Conservation (phyloP, 148 eudicot species). For the Rheum nobile region DNA sequence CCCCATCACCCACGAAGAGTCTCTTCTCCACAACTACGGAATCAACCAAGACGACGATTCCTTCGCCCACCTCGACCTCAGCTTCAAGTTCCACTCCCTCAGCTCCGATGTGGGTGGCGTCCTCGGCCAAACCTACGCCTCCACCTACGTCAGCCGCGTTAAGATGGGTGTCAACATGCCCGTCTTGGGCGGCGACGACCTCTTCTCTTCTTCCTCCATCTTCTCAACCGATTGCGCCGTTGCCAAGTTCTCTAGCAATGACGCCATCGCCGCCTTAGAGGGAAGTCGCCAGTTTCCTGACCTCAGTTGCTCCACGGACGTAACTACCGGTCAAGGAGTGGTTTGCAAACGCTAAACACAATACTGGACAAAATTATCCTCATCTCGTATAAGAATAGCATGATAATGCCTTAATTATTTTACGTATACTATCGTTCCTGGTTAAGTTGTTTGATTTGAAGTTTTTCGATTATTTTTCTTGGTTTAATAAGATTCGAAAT, state of each 20-base stretch:
- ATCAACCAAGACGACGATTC: too few species aligned
- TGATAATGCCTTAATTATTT: background rate
- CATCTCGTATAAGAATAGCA: too few species aligned
- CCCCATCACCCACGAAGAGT: background rate
- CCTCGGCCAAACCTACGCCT: constrained; percentile 3
- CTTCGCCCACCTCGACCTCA: too few species aligned
- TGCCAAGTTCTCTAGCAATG: background rate
- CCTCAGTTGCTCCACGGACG: background rate
- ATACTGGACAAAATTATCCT: background rate
- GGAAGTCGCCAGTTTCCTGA: background rate
- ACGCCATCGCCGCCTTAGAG: background rate
- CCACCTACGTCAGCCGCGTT: background rate
- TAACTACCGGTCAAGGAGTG: background rate
- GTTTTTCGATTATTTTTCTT: background rate
- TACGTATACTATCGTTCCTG: background rate
- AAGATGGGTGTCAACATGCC: constrained; percentile 5
- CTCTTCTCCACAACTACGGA: too few species aligned
- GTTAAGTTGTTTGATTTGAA: background rate
- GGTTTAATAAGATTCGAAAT: background rate
- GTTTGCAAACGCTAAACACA: constrained; percentile 1
- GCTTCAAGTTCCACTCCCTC: background rate
- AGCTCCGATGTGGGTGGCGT: background rate
- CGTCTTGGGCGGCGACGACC: background rate
- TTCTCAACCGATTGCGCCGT: background rate
- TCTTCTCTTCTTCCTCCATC: constrained; percentile 1